Base-by-base conservation (phyloP, 2,329 filamentous ascomycete genomes). In the Penicillium carneum region DNA sequence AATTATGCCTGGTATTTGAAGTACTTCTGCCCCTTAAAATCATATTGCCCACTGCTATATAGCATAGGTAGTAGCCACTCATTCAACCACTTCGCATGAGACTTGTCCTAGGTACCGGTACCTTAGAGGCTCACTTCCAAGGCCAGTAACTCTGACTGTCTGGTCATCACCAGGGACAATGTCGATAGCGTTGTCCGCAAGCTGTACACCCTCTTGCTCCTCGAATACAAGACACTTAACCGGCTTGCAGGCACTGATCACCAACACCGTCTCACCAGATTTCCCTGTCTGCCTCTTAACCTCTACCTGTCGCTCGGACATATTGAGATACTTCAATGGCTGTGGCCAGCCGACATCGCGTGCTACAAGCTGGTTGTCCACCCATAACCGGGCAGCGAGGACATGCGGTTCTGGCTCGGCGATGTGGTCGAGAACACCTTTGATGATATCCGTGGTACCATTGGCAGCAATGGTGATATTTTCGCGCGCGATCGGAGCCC, bases 181-280 rank as follows among this genome's bases (percentile, higher is more conserved):
- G 68, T 87, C 85, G 55, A 87, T 79, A 9, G 83, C 84, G 68
- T 83, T 86, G 70, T 87, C 84, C 53, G 82, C 79, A 20, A 86
- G 73, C 12, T 81, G 76, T 43, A 86, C 80, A 11, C 83, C 84
- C 55, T 84, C 81, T 54, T 83, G 73, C 68, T 87, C 85, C 71
- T 87, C 85, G 64, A 87, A 86, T 4, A 87, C 85, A n/a, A 87
- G 73, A 12, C 85, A 84, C 65, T 87, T 87, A 2, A 85, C 84
- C 1, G 85, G 84, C 72, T 82, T 83, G 48, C 76, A 69, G 6
- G 82, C 80, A 64, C 71, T 81, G 65, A 87, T 77, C 33, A 75
- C 67, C n/a, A 68, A 42, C 38, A 85, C 79, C 1, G 54, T 65
- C 58, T 65, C 52, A 26, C 58, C 52, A 3, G 62, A 59, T 45